These are phyloP conservation scores for Aspergillus sergii DNA, from an alignment of 2,329 filamentous ascomycete species.

Conservation along the genomic window DNA sequence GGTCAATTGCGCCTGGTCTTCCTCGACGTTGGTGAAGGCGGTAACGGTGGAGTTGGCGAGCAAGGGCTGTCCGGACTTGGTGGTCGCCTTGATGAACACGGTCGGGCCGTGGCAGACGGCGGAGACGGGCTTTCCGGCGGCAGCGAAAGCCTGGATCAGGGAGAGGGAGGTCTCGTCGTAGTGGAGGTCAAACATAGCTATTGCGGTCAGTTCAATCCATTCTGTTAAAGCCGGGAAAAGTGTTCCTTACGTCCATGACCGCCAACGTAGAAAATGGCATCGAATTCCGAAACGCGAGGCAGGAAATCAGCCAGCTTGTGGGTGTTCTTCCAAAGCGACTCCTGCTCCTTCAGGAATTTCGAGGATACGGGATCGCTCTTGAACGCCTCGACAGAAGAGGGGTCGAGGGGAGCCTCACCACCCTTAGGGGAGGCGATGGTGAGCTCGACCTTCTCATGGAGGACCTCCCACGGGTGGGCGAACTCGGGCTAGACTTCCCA, in stretches of 20 bases:
- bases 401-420: slow-evolving; percentile 65
- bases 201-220: not conserved
- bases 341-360: slow-evolving; percentile 60
- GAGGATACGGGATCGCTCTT: slow-evolving; percentile 55
- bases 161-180: slow-evolving; percentile 44
- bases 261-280: slow-evolving; percentile 63
- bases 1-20: slow-evolving; percentile 43
- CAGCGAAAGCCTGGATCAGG: slow-evolving; percentile 52
- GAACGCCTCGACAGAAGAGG: slow-evolving; percentile 57
- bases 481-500: slow-evolving; percentile 53
- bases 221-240: not conserved
- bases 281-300: slow-evolving; percentile 62
- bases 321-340: slow-evolving; percentile 66
- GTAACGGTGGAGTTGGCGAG: slow-evolving; percentile 46
- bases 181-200: slow-evolving; percentile 55
- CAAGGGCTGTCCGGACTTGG: slow-evolving; percentile 45
- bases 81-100: slow-evolving; percentile 47
- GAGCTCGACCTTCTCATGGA: slow-evolving; percentile 57
- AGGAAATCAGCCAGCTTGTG: slow-evolving; percentile 58
- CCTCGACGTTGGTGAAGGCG: slow-evolving; percentile 51
- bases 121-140: slow-evolving; percentile 51
- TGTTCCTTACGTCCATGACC: slow-evolving; percentile 57
- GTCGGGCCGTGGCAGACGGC: slow-evolving; percentile 54
- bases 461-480: slow-evolving; percentile 65
- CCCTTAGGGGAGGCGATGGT: slow-evolving; percentile 65